Base-by-base conservation (phyloP, 345 rosid species). In the Salix purpurea region DNA sequence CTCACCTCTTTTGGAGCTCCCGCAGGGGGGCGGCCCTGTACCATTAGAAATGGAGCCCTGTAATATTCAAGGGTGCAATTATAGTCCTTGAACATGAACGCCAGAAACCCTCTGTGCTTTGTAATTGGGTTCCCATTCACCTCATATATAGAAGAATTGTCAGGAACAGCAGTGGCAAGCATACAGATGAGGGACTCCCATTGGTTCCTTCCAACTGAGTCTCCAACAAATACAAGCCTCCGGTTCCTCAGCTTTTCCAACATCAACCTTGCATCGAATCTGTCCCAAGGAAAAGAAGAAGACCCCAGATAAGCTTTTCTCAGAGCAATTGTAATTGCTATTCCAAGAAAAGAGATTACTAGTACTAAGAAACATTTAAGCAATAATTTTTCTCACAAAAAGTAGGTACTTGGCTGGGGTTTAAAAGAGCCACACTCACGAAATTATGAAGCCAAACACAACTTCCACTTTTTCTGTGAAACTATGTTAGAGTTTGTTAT, bases 181-280 rank as follows among this genome's bases (percentile, higher is more conserved):
- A 96, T 78, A 83, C 98, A 93, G 48, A 96, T 90, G 69, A 93
- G 89, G 56, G 98, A 96, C 80, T 96, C 97, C 97, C 96, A 93
- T 36, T 96, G 99, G 85, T 96, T 96, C 81, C 98, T 86, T 67
- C 96, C 99, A 52, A 96, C 85, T 13, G 99, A 96, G 50, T 93
- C 99, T 9, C 99, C 99, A n/a, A 89, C 93, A 79, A 93, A 96
- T 21, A 84, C 97, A 11, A 96, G 81, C 75, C 96, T 74, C 78
- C 86, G 81, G 78, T 91, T 83, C 46, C 88, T 85, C 39, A 93
- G 80, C 67, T 85, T 89, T 79, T 92, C 91, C 69, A 93, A 78
- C 96, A 92, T 90, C 76, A 79, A 23, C 69, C 77, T 84, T 28
- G 94, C 94, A 82, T 90, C 87, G 75, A 96, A 96, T 74, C 98